Percentiles rank a stretch among this genome's conserved stretches.
Conservation (phyloP, 495 filamentous ascomycete species). For the Bacidia gigantensis region DNA sequence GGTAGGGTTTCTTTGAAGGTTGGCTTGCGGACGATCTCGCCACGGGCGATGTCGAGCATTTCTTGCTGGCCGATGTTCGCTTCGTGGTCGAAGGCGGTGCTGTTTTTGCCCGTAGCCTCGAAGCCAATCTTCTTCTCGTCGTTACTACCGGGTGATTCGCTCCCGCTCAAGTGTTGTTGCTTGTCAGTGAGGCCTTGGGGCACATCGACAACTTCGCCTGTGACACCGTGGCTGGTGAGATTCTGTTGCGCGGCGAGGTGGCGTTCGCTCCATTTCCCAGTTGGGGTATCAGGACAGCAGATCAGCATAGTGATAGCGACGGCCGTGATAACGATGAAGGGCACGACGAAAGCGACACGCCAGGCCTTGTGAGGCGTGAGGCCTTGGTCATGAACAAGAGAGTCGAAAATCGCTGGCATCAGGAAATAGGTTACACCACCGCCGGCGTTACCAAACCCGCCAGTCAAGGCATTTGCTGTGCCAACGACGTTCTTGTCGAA, state of each 20-base stretch:
- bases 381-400: constrained; percentile 45
- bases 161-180: constrained; percentile 22
- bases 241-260: constrained; percentile 36
- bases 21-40: constrained; percentile 53
- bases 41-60: constrained; percentile 41
- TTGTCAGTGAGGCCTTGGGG: constrained; percentile 45
- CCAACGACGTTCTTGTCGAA: constrained; percentile 94
- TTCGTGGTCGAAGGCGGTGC: constrained; percentile 32
- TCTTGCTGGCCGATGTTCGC: constrained; percentile 39
- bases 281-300: constrained; percentile 72
- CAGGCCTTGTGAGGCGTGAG: constrained; percentile 57
- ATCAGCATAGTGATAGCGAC: constrained; percentile 56
- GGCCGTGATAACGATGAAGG: constrained; percentile 58
- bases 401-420: constrained; percentile 86
- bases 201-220: constrained; percentile 33
- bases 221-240: constrained; percentile 28
- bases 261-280: constrained; percentile 68
- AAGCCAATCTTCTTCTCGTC: constrained; percentile 30
- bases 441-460: constrained; percentile 78
- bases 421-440: constrained; percentile 82
- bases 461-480: constrained; percentile 76
- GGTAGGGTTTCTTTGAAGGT: constrained; percentile 42
- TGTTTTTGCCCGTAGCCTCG: constrained; percentile 26
- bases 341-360: constrained; percentile 74
- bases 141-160: constrained; percentile 21